A percentile compares a stretch with the other conserved stretches of the same genome.
Evolutionary conservation across 2,329 filamentous ascomycete species (phyloP).

Genomic region (Aquanectria penicillioides): DNA sequence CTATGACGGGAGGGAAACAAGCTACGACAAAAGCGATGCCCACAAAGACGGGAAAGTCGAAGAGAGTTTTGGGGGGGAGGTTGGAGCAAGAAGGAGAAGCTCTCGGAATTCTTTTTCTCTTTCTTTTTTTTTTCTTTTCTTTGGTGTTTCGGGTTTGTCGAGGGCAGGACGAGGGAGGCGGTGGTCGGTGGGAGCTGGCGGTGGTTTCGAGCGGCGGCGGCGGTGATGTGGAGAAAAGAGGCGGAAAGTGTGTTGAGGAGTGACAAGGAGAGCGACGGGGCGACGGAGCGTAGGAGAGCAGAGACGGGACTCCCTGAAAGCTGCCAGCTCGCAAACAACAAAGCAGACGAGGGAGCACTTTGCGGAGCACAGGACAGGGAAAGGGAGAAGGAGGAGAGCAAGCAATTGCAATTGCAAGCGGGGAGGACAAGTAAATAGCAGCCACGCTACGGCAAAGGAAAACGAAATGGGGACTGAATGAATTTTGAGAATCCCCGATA

Average conservation of each 20-base stretch:
- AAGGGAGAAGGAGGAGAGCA: slow-evolving; percentile 4
- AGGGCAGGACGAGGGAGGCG: background rate
- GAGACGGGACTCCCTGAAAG: too few relatives aligned
- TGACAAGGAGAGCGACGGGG: too few relatives aligned
- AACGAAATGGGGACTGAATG: slow-evolving; percentile 27
- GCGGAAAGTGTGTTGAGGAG: background rate
- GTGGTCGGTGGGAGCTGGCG: background rate
- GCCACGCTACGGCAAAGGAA: slow-evolving; percentile 28
- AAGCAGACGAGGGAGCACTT: background rate
- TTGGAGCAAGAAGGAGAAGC: background rate
- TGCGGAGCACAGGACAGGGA: background rate
- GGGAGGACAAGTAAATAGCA: slow-evolving; percentile 18
- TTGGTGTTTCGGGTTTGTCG: background rate
- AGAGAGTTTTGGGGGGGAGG: background rate
- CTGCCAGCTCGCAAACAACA: background rate
- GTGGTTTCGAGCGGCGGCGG: slow-evolving; percentile 9
- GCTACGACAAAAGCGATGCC: background rate
- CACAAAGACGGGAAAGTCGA: background rate
- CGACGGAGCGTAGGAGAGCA: too few relatives aligned
- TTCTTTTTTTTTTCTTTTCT: background rate
- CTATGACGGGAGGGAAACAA: background rate
- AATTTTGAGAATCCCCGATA: slow-evolving; percentile 38
- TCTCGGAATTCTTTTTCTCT: background rate
- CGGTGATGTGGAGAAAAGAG: slow-evolving; percentile 2
- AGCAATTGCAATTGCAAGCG: slow-evolving; percentile 9